phyloP scores from a whole-genome alignment of 2,329 filamentous ascomycete genomes.

The Epicoccum nigrum region DNA sequence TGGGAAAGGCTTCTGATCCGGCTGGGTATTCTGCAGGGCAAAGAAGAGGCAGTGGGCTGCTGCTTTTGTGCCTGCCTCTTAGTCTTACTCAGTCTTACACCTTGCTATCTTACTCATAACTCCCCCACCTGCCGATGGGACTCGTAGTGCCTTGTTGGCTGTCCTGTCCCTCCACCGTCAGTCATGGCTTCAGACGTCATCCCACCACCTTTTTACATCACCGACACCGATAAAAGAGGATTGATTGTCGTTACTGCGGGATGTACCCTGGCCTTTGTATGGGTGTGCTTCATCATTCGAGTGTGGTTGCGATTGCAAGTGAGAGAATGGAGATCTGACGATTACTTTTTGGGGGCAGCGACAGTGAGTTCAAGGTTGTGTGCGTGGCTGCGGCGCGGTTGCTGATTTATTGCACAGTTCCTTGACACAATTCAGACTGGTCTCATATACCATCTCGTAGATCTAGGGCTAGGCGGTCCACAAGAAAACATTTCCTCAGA shows the following conservation, averaged over 20 bases:
- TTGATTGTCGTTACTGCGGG: constrained; percentile 41
- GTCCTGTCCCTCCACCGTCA: constrained; percentile 1
- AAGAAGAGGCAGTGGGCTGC: constrained; percentile 13
- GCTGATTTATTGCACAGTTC: constrained; percentile 27
- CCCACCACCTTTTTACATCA: constrained; percentile 40
- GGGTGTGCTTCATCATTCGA: constrained; percentile 39
- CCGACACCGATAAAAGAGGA: constrained; percentile 40
- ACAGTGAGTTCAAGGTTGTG: constrained; percentile 23
- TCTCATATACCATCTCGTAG: constrained; percentile 32
- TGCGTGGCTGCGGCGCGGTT: background rate
- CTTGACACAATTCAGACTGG: constrained; percentile 36
- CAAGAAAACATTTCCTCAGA: constrained; percentile 18
- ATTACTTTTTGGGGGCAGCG: constrained; percentile 32
- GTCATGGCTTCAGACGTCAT: constrained; percentile 30
- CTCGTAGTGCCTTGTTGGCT: constrained; percentile 5
- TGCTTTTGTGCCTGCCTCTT: constrained; percentile 5
- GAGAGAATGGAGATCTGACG: constrained; percentile 42
- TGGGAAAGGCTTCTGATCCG: constrained; percentile 7
- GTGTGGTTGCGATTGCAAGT: constrained; percentile 36
- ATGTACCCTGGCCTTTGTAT: constrained; percentile 37
- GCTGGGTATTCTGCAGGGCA: constrained; percentile 12
- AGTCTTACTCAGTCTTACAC: constrained; percentile 6
- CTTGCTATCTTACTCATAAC: background rate
- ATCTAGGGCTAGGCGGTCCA: constrained; percentile 34
- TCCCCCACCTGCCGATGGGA: constrained; percentile 5